Base-by-base conservation (phyloP, 192 early-diverging fungal species). In the Coemansia sp. region DNA sequence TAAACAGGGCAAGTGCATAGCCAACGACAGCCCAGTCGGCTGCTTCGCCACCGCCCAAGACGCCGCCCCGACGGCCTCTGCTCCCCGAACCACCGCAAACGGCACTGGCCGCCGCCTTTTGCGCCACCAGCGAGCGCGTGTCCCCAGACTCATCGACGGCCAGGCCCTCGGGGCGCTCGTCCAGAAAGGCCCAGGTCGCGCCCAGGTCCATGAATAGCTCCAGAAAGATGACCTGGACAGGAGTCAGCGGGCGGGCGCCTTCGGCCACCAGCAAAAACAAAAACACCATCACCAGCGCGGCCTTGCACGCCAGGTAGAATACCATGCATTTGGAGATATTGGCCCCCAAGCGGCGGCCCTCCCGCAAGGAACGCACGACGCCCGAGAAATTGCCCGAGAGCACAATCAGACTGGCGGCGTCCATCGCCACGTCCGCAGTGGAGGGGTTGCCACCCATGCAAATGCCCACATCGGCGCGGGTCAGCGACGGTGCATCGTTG, bases 401-500 rank as follows among this genome's bases (percentile, higher is more conserved):
- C 18, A 71, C 61, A 38, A 71, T 48, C 51, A 71, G 25, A 5
- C 53, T 46, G 0, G 68, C 68, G 0, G 62, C 44, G 19, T 71
- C 68, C 49, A 82, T 68, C 6, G 76, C 72, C 59, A 86, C 75
- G 39, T 81, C 81, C 13, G 78, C 81, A 17, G 82, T 79, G 7
- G 68, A 56, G 60, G 81, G 63, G 56, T 82, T 25, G 60, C 79
- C 38, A 76, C 84, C 88, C 75, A 94, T 85, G 34, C 89, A 85
- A 31, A 94, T 77, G 19, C 92, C 92, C 28, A 94, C 79, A 51
- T 90, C 78, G 4, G 92, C 89, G 27, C 79, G 80, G 47, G 84
- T 86, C 25, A 94, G 66, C 22, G 91, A 79, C 33, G 91, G 88
- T 25, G 90, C 86, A 59, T 94, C 91, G 53, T 94, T 92, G 7